Percentiles rank a stretch among this genome's conserved stretches.
Conservation (phyloP, 495 filamentous ascomycete genomes). For the Podospora australis region DNA sequence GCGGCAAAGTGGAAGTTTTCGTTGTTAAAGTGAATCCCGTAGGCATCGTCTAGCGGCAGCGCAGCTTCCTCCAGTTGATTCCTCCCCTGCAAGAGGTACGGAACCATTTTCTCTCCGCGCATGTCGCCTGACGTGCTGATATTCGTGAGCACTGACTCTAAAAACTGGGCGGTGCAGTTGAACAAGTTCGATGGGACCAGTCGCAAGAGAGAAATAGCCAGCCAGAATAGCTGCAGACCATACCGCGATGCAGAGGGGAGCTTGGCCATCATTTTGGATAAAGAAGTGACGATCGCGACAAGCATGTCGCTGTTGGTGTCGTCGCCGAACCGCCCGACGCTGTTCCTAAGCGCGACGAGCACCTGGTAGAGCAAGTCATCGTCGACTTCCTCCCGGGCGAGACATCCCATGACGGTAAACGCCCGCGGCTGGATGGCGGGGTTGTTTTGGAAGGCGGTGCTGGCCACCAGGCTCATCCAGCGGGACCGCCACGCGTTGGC, state of each 20-base stretch:
- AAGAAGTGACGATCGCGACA: conserved; percentile 53
- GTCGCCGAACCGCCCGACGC: conserved; percentile 52
- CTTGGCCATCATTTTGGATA: conserved; percentile 66
- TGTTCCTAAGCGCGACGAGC: conserved; percentile 55
- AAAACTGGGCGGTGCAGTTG: conserved; percentile 54
- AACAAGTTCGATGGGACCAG: conserved; percentile 53
- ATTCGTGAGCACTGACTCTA: conserved; percentile 56
- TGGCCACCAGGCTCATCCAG: conserved; percentile 65
- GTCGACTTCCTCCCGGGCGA: conserved; percentile 60
- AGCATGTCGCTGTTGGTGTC: conserved; percentile 59
- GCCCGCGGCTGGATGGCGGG: conserved; percentile 61
- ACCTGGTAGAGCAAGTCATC: conserved; percentile 65
- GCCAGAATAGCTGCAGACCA: conserved; percentile 62
- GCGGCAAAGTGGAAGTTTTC: conserved; percentile 60
- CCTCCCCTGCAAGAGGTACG: conserved; percentile 51
- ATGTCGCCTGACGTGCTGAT: conserved; percentile 52
- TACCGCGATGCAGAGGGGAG: conserved; percentile 57
- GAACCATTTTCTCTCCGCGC: conserved; percentile 50
- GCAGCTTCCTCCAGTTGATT: conserved; percentile 51
- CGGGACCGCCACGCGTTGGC: conserved; percentile 63
- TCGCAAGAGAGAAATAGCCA: conserved; percentile 57
- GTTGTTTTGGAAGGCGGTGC: conserved; percentile 65
- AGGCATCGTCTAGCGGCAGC: conserved; percentile 51
- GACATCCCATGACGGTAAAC: conserved; percentile 63
- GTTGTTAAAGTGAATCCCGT: conserved; percentile 54